Evolutionary conservation across 225 moss, liverwort and hornwort species (phyloP).

Genomic region (Pseudoscleropodium purum): DNA sequence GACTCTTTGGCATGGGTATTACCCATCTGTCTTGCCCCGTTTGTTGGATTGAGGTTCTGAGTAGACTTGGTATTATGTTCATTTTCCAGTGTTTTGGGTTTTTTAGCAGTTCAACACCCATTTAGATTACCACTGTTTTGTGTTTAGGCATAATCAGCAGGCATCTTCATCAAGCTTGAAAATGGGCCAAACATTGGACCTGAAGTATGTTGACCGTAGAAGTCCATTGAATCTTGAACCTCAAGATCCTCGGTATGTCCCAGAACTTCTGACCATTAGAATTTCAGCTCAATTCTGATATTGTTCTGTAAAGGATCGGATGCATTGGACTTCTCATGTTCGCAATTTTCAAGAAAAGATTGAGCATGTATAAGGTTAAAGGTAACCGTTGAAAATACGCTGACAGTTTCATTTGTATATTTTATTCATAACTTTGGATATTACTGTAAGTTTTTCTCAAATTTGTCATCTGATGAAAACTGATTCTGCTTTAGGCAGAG

Average conservation of each 20-base stretch:
- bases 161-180: constrained; percentile 35
- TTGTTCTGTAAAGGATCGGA: background rate
- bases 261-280: background rate
- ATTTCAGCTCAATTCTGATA: background rate
- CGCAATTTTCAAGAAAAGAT: background rate
- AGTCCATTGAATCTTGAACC: constrained; percentile 23
- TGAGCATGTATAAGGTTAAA: background rate
- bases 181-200: constrained; percentile 39
- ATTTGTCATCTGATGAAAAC: background rate
- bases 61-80: background rate
- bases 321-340: background rate
- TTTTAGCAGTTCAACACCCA: background rate
- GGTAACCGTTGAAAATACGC: background rate
- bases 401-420: background rate
- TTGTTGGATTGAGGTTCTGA: background rate
- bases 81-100: background rate
- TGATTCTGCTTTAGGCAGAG: constrained; percentile 25
- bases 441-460: background rate
- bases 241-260: constrained; percentile 17
- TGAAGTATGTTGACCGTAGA: constrained; percentile 29
- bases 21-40: background rate
- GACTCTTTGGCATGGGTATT: background rate
- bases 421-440: background rate
- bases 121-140: background rate
- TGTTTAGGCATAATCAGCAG: constrained; percentile 35